A percentile compares a stretch with the other conserved stretches of the same genome.
phyloP scores from a whole-genome alignment of 148 eudicot genomes.

The Vaccinium corymbosum region DNA sequence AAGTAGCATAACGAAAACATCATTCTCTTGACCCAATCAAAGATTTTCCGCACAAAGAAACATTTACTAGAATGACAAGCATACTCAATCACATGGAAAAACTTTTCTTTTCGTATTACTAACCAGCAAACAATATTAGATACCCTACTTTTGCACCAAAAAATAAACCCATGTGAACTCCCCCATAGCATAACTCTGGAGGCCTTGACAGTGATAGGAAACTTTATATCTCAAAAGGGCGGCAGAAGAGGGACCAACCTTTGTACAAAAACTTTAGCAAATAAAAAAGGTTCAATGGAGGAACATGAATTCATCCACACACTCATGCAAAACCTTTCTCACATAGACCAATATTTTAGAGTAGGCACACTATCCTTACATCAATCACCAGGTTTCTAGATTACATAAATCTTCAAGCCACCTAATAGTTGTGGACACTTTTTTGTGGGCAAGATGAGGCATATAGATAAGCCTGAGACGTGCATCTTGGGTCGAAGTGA shows the following conservation, averaged over 20 bases:
- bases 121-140: neutral
- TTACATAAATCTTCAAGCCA: neutral
- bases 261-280: too few relatives aligned
- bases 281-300: too few relatives aligned
- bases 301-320: neutral
- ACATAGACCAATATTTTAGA: neutral
- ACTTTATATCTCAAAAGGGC: neutral
- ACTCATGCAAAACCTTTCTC: neutral
- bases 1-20: neutral
- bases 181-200: neutral
- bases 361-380: too few relatives aligned
- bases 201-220: neutral
- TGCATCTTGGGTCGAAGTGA: neutral
- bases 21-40: neutral
- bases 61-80: neutral
- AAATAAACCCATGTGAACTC: neutral
- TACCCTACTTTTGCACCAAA: neutral
- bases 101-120: neutral
- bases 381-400: neutral
- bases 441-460: too few relatives aligned
- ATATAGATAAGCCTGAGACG: neutral
- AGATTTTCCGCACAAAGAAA: neutral
- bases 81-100: neutral
- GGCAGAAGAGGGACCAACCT: too few relatives aligned
- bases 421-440: neutral